These are phyloP conservation scores for Syzygium syzygioides DNA, from an alignment of 441 rosid genomes.

Conservation along the genomic window DNA sequence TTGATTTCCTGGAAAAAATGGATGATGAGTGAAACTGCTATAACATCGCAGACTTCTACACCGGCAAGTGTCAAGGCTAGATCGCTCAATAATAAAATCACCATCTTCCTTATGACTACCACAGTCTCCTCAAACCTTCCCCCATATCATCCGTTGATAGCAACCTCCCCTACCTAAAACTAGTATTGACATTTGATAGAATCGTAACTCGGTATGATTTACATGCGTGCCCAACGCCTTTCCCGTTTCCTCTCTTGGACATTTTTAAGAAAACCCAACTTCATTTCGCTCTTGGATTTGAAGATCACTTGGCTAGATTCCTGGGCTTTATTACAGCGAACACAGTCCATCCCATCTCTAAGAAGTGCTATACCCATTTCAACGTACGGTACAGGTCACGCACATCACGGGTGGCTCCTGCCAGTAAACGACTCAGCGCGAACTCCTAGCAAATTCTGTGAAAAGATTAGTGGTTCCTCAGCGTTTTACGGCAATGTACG, in stretches of 20 bases:
- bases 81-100: neutral
- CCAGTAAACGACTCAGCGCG: neutral
- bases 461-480: neutral
- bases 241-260: neutral
- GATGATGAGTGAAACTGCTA: neutral
- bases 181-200: neutral
- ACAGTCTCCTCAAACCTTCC: neutral
- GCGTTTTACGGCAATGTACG: neutral
- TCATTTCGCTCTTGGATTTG: neutral
- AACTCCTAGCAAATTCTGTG: neutral
- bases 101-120: neutral
- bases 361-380: neutral
- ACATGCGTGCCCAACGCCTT: neutral
- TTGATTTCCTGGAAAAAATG: neutral
- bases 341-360: neutral
- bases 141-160: neutral
- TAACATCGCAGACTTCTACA: neutral
- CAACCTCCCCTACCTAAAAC: neutral
- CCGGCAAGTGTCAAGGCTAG: neutral
- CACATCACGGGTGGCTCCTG: neutral
- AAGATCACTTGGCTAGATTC: neutral
- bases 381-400: neutral
- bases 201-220: neutral
- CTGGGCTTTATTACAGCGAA: neutral
- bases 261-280: neutral